Evolutionary conservation across 1,139 yeast genomes (phyloP).

Genomic region (Zygosaccharomyces pseudobailii): DNA sequence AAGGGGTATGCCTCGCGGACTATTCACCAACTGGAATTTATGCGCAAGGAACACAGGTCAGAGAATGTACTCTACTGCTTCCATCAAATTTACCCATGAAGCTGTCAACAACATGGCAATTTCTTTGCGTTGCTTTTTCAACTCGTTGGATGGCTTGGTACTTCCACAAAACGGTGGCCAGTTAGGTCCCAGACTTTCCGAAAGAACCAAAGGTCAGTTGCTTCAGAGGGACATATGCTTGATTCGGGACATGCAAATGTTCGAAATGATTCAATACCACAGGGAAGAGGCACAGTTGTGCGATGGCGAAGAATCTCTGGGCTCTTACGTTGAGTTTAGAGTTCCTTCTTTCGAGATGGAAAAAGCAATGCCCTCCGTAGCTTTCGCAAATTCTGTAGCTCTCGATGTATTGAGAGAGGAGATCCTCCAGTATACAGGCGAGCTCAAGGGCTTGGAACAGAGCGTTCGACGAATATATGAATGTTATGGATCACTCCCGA

Average conservation of each 20-base stretch:
- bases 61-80: slow-evolving; percentile 19
- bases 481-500: slow-evolving; percentile 49
- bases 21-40: slow-evolving; percentile 21
- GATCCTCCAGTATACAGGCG: slow-evolving; percentile 36
- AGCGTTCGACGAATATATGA: slow-evolving; percentile 30
- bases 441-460: slow-evolving; percentile 36
- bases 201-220: slow-evolving; percentile 4
- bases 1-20: slow-evolving; percentile 18
- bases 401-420: slow-evolving; percentile 41
- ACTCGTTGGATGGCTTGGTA: slow-evolving; percentile 28
- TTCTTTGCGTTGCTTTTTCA: slow-evolving; percentile 35
- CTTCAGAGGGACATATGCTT: slow-evolving; percentile 14
- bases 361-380: slow-evolving; percentile 43
- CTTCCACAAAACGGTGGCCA: slow-evolving; percentile 11
- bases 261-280: slow-evolving; percentile 34
- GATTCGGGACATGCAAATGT: slow-evolving; percentile 38
- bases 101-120: slow-evolving; percentile 39
- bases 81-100: slow-evolving; percentile 32
- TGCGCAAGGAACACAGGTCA: slow-evolving; percentile 11
- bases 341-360: slow-evolving; percentile 36
- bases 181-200: slow-evolving; percentile 2
- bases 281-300: slow-evolving; percentile 24
- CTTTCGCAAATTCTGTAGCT: slow-evolving; percentile 47
- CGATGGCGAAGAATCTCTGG: slow-evolving; percentile 33
- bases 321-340: slow-evolving; percentile 52